A percentile compares a stretch with the other conserved stretches of the same genome.
phyloP scores from a whole-genome alignment of 2,329 filamentous ascomycete species.

The Tolypocladium pustulatum region DNA sequence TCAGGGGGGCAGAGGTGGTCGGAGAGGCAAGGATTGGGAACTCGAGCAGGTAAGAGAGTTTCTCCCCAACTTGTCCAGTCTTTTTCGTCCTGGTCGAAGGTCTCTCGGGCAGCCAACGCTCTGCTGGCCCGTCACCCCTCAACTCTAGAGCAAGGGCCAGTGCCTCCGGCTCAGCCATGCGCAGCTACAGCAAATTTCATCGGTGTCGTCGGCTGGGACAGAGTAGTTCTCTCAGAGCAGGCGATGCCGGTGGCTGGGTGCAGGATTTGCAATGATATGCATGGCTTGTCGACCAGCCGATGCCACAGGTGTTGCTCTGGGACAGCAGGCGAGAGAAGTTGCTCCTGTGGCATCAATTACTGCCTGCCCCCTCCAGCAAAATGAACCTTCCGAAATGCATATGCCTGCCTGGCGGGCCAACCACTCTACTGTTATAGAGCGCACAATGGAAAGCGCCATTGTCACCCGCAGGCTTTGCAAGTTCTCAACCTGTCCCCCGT shows the following conservation, averaged over 20 bases:
- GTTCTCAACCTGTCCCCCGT: not conserved
- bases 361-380: not conserved
- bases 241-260: not conserved
- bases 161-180: not conserved
- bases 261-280: not conserved
- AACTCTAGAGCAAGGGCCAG: not conserved
- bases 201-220: not conserved
- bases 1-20: slow-evolving; percentile 55
- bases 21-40: slow-evolving; percentile 70
- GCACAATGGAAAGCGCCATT: not conserved
- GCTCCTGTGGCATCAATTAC: not conserved
- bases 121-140: not conserved
- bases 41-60: slow-evolving; percentile 59
- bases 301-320: not conserved
- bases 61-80: slow-evolving; percentile 3
- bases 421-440: not conserved
- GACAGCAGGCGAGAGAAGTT: not conserved
- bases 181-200: not conserved
- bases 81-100: not conserved
- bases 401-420: not conserved
- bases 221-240: not conserved
- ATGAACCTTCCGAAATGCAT: not conserved
- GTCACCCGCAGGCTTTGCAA: not conserved
- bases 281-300: not conserved
- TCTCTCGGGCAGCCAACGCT: not conserved